Conservation (phyloP, 345 rosid species). For the Eucalyptus shirleyi region DNA sequence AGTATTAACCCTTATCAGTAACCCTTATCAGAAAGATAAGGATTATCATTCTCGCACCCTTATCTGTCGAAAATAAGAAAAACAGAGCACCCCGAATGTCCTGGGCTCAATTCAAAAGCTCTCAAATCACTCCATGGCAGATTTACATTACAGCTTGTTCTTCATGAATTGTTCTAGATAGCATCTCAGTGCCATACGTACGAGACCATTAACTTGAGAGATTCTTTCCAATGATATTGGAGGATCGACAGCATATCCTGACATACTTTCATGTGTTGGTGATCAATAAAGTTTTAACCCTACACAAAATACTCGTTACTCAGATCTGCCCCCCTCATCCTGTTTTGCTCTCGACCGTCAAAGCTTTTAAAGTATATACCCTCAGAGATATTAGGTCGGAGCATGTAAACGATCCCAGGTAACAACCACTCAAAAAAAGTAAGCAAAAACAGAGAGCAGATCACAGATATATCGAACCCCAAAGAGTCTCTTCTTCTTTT, state of each 20-base stretch:
- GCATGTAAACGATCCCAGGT: not conserved
- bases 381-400: not conserved
- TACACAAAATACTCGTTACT: not conserved
- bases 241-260: not conserved
- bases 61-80: not conserved
- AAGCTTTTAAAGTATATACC: too few species aligned
- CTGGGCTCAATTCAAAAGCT: not conserved
- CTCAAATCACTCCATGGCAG: not conserved
- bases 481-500: not conserved
- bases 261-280: not conserved
- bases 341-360: not conserved
- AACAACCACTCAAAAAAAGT: not conserved
- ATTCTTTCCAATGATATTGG: not conserved
- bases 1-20: too few species aligned
- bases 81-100: not conserved
- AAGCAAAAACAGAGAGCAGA: not conserved
- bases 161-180: not conserved
- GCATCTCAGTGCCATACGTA: not conserved
- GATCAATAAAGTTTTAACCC: not conserved
- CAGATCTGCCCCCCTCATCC: not conserved
- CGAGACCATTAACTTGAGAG: not conserved
- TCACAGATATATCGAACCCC: not conserved
- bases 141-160: not conserved
- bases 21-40: too few species aligned
- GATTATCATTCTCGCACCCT: too few species aligned